Evolutionary conservation across 345 rosid genomes (phyloP).

Genomic region (Populus nigra): DNA sequence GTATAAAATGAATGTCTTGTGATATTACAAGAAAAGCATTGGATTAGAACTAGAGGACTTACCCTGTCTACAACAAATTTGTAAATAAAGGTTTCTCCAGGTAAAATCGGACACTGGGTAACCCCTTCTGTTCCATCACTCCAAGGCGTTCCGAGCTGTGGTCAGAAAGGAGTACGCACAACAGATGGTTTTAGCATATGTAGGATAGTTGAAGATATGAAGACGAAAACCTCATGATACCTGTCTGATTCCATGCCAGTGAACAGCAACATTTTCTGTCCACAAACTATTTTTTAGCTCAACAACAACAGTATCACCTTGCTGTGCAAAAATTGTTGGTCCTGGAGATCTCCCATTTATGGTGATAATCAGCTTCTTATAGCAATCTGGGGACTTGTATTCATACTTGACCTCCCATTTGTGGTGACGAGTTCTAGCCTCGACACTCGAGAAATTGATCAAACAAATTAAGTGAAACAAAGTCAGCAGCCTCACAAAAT

Average conservation of each 20-base stretch:
- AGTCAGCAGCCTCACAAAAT: background rate
- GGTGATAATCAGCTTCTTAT: conserved; percentile 21
- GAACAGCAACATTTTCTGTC: conserved; percentile 51
- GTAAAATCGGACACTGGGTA: conserved; percentile 60
- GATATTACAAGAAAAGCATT: conserved; percentile 8
- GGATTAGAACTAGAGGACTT: background rate
- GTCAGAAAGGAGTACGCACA: background rate
- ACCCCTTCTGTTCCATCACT: conserved; percentile 58
- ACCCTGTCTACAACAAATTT: conserved; percentile 67
- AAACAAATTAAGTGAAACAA: background rate
- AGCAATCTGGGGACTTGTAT: conserved; percentile 21
- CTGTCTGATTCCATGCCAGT: conserved; percentile 69
- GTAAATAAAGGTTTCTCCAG: conserved; percentile 53
- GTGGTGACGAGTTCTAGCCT: background rate
- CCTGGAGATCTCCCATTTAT: conserved; percentile 28
- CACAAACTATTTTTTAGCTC: conserved; percentile 46
- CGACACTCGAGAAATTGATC: background rate
- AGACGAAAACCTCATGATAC: conserved; percentile 3
- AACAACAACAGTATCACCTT: conserved; percentile 43
- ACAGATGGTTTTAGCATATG: no score
- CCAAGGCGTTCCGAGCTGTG: conserved; percentile 60
- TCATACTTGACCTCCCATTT: conserved; percentile 18
- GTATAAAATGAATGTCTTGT: no score
- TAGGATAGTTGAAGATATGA: no score
- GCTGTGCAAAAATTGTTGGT: conserved; percentile 12